Base-by-base conservation (phyloP, 2,329 filamentous ascomycete genomes). In the Orbilia blumenaviensis region DNA sequence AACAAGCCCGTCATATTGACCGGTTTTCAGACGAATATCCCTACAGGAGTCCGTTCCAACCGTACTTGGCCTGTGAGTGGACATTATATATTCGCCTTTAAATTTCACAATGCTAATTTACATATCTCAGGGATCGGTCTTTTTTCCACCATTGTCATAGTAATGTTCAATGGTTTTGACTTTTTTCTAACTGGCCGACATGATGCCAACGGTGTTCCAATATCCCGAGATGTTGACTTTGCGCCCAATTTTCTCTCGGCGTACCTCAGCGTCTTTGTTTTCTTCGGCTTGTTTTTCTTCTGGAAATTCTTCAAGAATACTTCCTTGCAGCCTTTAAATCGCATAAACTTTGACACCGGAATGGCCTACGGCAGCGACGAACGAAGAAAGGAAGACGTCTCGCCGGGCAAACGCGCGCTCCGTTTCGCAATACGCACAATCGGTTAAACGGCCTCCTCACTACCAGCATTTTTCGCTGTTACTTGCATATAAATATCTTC, bases 231-330 rank as follows among this genome's bases (percentile, higher is more conserved):
- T 38, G 46, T 27, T 18, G 73, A 77, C 38, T 77, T 77, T 41
- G 80, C 87, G 0, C 85, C 85, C 18, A 83, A 82, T 0, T 90
- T 90, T 78, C 85, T 90, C 0, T 89, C 88, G 0, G 86, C 88
- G 0, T 90, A 90, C 76, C 80, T 90, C 86, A 90, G 85, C 83
- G 84, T 90, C 0, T 89, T 85, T 50, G 87, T 86, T 78, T 91
- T 91, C 0, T 78, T 87, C 0, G 81, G 80, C 7, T 86, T 87
- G 7, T 92, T 87, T 79, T 77, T 86, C 10, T 85, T 88, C 50
- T 92, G 89, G 88, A 92, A 92, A 81, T 81, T 89, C 36, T 83
- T 87, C 80, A 91, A 90, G 81, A 86, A 87, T 78, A 90, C 90
- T 0, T 87, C 86, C 66, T 80, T 88, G 8, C 83, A 87, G 6